Conservation (phyloP, 441 rosid species). For the Gossypium davidsonii region DNA sequence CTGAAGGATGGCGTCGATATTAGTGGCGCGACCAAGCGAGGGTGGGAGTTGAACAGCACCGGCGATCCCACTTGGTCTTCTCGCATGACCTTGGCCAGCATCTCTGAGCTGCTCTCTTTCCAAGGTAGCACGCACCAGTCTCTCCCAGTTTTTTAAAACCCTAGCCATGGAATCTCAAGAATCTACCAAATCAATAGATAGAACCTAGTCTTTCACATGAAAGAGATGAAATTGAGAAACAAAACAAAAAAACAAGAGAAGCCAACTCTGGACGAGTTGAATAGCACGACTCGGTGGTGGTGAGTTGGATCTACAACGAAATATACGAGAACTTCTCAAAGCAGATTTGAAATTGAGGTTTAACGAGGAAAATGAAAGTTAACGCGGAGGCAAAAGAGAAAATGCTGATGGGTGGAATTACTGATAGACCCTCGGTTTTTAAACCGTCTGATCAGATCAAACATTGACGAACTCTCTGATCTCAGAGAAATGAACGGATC, state of each 20-base stretch:
- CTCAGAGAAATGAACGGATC: not conserved
- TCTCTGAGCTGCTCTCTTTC: conserved; percentile 63
- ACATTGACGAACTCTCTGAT: not conserved
- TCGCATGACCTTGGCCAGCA: conserved; percentile 54
- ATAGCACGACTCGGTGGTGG: conserved; percentile 20
- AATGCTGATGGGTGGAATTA: not conserved
- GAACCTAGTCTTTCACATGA: conserved; percentile 21
- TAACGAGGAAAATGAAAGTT: conserved; percentile 10
- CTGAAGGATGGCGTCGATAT: conserved; percentile 82
- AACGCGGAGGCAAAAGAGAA: conserved; percentile 4
- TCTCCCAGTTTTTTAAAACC: conserved; percentile 69
- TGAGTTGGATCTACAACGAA: conserved; percentile 27
- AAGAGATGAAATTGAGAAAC: not conserved
- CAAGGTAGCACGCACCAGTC: conserved; percentile 84
- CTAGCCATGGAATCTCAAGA: conserved; percentile 48
- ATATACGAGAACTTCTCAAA: not conserved
- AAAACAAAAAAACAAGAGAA: not conserved
- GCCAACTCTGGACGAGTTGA: conserved; percentile 10
- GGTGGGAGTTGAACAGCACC: conserved; percentile 83
- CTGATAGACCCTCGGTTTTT: not conserved
- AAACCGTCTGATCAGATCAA: not conserved
- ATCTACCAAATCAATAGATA: not conserved
- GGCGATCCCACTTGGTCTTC: conserved; percentile 67
- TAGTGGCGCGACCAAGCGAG: conserved; percentile 77
- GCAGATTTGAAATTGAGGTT: conserved; percentile 2